Conservation (phyloP, 2,329 filamentous ascomycete species). For the Cladophialophora psammophila region DNA sequence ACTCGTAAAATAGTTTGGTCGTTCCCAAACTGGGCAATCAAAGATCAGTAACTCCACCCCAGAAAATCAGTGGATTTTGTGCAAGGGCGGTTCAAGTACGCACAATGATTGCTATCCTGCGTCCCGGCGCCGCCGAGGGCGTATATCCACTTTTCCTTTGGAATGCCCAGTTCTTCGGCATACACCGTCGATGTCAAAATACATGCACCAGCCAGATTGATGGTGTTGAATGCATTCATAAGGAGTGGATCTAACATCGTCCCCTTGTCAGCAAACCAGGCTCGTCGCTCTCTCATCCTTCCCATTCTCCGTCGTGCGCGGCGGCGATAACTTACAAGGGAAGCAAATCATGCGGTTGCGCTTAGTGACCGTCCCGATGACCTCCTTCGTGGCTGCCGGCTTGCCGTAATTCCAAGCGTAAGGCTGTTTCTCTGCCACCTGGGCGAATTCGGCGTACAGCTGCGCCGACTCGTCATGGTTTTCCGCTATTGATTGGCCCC, state of each 20-base stretch:
- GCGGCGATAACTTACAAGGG: conserved; percentile 62
- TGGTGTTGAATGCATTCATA: conserved; percentile 75
- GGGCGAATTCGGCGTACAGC: conserved; percentile 68
- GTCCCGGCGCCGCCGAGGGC: conserved; percentile 70
- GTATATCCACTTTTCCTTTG: conserved; percentile 67
- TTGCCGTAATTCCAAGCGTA: conserved; percentile 66
- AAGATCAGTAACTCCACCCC: conserved; percentile 13
- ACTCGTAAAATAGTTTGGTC: conserved; percentile 65
- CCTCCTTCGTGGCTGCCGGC: conserved; percentile 53
- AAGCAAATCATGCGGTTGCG: conserved; percentile 73
- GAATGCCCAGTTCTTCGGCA: conserved; percentile 63
- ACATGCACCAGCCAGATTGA: conserved; percentile 69
- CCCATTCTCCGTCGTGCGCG: no score
- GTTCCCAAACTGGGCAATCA: conserved; percentile 63
- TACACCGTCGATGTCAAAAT: conserved; percentile 65
- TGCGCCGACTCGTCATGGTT: conserved; percentile 67
- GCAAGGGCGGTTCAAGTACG: conserved; percentile 33
- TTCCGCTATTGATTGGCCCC: conserved; percentile 60
- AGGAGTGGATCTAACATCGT: conserved; percentile 64
- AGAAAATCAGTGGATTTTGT: neutral
- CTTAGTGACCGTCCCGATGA: conserved; percentile 62
- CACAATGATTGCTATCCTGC: conserved; percentile 64
- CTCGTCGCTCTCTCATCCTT: neutral
- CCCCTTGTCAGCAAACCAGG: conserved; percentile 31
- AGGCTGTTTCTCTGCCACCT: conserved; percentile 61